A percentile compares a stretch with the other conserved stretches of the same genome.
Evolutionary conservation across 2,329 filamentous ascomycete species (phyloP).

Genomic region (Dactylellina cionopaga): DNA sequence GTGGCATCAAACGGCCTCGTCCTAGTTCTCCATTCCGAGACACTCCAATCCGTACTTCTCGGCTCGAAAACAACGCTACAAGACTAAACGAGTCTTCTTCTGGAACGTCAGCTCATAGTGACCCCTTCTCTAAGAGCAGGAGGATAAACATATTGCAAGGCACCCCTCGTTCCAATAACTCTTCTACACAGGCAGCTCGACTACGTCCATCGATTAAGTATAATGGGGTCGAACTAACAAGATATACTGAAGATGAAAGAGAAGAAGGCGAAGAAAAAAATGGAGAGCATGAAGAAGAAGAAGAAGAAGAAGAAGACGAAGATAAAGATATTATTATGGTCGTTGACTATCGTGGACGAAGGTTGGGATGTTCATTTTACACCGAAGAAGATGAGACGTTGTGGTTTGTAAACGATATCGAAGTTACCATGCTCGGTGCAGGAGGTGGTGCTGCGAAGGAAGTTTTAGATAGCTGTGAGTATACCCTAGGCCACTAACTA

Average conservation of each 20-base stretch:
- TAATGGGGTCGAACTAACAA: background rate
- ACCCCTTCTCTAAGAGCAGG: background rate
- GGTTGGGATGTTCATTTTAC: constrained; percentile 56
- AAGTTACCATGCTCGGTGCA: constrained; percentile 38
- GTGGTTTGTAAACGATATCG: constrained; percentile 57
- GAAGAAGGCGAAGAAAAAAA: background rate
- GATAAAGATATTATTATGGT: constrained; percentile 56
- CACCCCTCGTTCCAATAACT: background rate
- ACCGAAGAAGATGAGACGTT: constrained; percentile 54
- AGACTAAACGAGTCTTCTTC: constrained; percentile 1
- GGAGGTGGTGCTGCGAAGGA: constrained; percentile 29
- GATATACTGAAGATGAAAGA: background rate
- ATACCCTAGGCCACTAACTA: too few relatives aligned
- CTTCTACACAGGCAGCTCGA: background rate
- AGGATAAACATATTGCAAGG: background rate
- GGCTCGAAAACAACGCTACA: background rate
- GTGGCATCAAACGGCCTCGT: constrained; percentile 25
- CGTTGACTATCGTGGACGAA: constrained; percentile 54
- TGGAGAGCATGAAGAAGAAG: too few relatives aligned
- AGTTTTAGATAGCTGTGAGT: constrained; percentile 40
- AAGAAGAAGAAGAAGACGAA: constrained; percentile 67
- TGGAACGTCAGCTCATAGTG: background rate
- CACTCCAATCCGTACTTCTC: constrained; percentile 5
- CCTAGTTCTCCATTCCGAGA: constrained; percentile 33
- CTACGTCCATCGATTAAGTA: background rate